Percentiles rank a stretch among this genome's conserved stretches.
Conservation (phyloP, 2,329 filamentous ascomycete species). For the Stachybotrys echinatus region DNA sequence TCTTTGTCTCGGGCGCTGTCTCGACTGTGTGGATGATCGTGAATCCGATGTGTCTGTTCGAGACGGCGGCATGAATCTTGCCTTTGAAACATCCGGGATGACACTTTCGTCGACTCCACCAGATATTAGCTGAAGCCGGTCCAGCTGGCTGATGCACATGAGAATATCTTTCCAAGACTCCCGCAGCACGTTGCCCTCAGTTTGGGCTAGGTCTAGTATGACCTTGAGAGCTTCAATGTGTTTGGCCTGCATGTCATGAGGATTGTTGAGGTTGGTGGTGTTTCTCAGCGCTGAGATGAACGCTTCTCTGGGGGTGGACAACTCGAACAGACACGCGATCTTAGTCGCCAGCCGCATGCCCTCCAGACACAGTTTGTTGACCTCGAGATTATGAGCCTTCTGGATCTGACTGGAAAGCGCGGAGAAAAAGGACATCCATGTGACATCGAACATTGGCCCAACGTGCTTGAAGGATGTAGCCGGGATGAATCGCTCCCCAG, state of each 20-base stretch:
- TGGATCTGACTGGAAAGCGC: constrained; percentile 91
- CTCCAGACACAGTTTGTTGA: constrained; percentile 88
- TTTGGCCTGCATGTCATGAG: constrained; percentile 92
- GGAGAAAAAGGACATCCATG: constrained; percentile 98
- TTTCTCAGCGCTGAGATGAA: constrained; percentile 92
- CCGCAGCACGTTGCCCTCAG: constrained; percentile 83
- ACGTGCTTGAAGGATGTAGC: constrained; percentile 93
- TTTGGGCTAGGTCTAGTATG: constrained; percentile 84
- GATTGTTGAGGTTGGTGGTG: constrained; percentile 92
- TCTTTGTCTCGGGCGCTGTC: constrained; percentile 39
- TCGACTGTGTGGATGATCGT: constrained; percentile 63
- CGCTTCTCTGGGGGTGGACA: constrained; percentile 88
- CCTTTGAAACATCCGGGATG: constrained; percentile 86
- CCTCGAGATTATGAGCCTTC: constrained; percentile 86
- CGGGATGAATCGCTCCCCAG: constrained; percentile 73
- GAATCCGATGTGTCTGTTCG: constrained; percentile 50
- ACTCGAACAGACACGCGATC: constrained; percentile 87
- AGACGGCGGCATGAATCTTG: constrained; percentile 61
- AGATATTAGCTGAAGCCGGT: constrained; percentile 90
- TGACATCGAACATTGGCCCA: constrained; percentile 97
- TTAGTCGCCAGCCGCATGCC: constrained; percentile 91
- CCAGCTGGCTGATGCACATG: constrained; percentile 91
- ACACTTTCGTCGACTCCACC: constrained; percentile 90
- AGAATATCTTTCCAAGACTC: constrained; percentile 94
- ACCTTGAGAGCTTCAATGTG: constrained; percentile 93